These are phyloP conservation scores for Citrus maxima DNA, from an alignment of 345 rosid genomes.

Conservation along the genomic window DNA sequence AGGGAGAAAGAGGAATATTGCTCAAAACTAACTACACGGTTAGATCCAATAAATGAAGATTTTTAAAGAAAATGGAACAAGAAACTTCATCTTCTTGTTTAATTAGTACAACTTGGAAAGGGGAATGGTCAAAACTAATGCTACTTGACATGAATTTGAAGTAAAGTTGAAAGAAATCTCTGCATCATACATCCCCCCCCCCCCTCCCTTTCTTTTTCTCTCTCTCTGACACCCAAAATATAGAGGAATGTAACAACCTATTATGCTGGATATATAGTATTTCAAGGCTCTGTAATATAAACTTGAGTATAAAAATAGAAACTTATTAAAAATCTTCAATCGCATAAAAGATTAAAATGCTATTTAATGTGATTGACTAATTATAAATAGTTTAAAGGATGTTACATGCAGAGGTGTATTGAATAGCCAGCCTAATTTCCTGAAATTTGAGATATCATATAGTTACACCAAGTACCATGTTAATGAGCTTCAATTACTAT, in stretches of 20 bases:
- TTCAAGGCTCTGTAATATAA: background rate
- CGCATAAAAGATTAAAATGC: background rate
- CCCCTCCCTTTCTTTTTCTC: background rate
- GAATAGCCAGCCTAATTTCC: constrained; percentile 1
- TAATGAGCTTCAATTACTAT: background rate
- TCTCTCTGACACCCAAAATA: background rate
- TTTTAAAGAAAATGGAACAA: background rate
- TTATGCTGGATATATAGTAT: background rate
- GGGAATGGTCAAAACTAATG: background rate
- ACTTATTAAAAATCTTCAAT: background rate
- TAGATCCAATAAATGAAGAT: background rate
- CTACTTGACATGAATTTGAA: background rate
- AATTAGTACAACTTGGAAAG: background rate
- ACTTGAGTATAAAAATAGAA: background rate
- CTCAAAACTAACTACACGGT: background rate
- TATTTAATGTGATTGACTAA: background rate
- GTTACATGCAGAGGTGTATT: background rate
- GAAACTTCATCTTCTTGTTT: background rate
- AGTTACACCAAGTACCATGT: background rate
- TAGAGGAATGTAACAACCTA: background rate
- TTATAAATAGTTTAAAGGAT: background rate
- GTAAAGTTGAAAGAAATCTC: background rate
- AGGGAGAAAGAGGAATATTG: background rate
- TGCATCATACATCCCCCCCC: background rate
- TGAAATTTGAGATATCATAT: background rate